Base-by-base conservation (phyloP, 805 yeast genomes). In the Saturnispora sekii region DNA sequence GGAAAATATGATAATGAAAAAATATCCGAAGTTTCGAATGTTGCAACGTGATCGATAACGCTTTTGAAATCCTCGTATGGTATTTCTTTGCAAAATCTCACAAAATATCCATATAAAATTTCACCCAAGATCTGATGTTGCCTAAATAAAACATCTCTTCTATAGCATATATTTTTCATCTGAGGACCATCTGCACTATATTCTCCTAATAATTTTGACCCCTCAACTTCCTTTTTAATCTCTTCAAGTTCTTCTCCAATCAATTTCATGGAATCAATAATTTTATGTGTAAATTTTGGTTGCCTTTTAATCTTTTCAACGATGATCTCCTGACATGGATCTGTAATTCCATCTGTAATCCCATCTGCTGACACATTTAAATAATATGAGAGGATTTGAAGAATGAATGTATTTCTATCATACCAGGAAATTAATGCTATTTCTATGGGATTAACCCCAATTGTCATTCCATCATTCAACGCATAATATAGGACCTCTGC, bases 121-220 rank as follows among this genome's bases (percentile, higher is more conserved):
- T 79, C 84, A 37, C 89, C 81, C 44, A 89, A 62, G 2, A 71
- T 57, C 54, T 86, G 95, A 59, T 88, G 93, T 53, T 81, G 80
- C 41, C 67, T 68, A 43, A 77, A 71, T 28, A 85, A 66, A 50
- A 77, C 77, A 45, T 74, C 76, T 50, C 87, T 75, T 55, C 83
- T 74, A 53, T 74, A 79, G 32, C 68, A 69, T 32, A 82, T 60
- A 16, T 68, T 64, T 40, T 77, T 70, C 40, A 68, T 66, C 46
- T 77, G 73, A 5, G 64, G 61, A 16, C 68, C 53, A 49, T 69
- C 61, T 57, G 69, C 47, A 51, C 72, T 64, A 45, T 70, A 60
- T 50, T 84, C 79, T 4, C 51, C 53, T 50, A 77, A 65, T 41
- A 83, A 64, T 62, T 74, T 70, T 48, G 74, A 63, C 59, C 76